A percentile compares a stretch with the other conserved stretches of the same genome.
These are phyloP conservation scores for Wilhelminamyces savonicus DNA, from an alignment of 805 yeast species.

Conservation along the genomic window DNA sequence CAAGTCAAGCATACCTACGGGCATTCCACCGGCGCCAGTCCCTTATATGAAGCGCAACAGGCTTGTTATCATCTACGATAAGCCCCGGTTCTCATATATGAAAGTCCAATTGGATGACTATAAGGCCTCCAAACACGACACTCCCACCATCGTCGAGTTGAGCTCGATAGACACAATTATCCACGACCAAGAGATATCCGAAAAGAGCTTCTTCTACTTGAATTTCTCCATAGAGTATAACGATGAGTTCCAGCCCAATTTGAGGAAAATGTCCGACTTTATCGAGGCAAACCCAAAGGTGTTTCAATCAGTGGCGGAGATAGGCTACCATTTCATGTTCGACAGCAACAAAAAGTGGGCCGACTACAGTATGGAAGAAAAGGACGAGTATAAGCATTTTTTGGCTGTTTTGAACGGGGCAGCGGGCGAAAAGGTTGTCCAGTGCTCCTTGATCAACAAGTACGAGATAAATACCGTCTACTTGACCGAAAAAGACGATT, in stretches of 20 bases:
- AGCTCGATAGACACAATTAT: conserved; percentile 11
- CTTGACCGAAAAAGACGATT: conserved; percentile 27
- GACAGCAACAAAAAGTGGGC: conserved; percentile 24
- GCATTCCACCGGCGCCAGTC: too few relatives aligned
- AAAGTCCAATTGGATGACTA: conserved; percentile 19
- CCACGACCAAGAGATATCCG: conserved; percentile 5
- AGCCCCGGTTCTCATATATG: conserved; percentile 21
- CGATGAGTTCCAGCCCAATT: conserved; percentile 19
- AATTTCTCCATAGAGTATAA: conserved; percentile 28
- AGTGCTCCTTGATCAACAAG: conserved; percentile 34
- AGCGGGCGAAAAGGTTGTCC: conserved; percentile 24
- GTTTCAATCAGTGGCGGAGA: conserved; percentile 12
- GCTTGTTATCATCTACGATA: conserved; percentile 17
- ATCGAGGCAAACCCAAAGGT: conserved; percentile 10
- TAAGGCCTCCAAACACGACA: conserved; percentile 9
- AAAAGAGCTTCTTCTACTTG: conserved; percentile 12
- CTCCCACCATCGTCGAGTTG: conserved; percentile 12
- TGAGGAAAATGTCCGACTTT: conserved; percentile 15
- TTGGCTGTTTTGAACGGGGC: conserved; percentile 13
- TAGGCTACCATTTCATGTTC: conserved; percentile 31
- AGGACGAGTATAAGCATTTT: conserved; percentile 17
- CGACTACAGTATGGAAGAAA: conserved; percentile 19
- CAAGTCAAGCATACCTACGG: too few relatives aligned
- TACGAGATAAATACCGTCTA: conserved; percentile 27
- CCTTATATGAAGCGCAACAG: conserved; percentile 9